Base-by-base conservation (phyloP, 2,329 filamentous ascomycete genomes). In the Fusarium nurragi region DNA sequence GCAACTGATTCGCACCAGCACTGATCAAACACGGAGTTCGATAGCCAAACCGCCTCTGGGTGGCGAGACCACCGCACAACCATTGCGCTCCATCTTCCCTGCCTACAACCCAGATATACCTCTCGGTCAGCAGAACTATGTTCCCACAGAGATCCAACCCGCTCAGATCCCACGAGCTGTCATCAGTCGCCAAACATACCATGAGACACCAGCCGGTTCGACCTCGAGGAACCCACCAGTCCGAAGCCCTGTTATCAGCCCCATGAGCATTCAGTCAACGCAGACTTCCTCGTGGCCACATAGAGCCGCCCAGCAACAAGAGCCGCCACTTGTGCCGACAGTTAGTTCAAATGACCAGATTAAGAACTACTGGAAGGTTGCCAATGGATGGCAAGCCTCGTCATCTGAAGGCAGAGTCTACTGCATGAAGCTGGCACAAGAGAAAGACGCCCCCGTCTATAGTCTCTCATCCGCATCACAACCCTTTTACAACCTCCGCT, bases 81-180 rank as follows among this genome's bases (percentile, higher is more conserved):
- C 75, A 0, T 83, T 91, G 69, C 84, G 86, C 28, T 93, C 90
- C 22, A 93, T 94, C 69, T 94, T 94, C 69, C 91, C 91, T 9
- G 83, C 85, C 26, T 93, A 93, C 73, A 88, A 94, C 70, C 88
- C 87, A 4, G 84, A 83, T 2, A 73, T 92, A 22, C 81, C 90
- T 6, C 82, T 92, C 4, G 82, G 87, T 53, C 85, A 87, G 55
- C 91, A 94, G 71, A 77, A 86, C 43, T 93, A 94, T 77, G 90
- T 84, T 45, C 90, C 90, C 4, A 88, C 86, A 1, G 86, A 90
- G 72, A 78, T 83, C 52, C 87, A 85, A 59, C 88, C 90, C 13
- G 84, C 85, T 2, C 83, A 86, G 28, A 85, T 92, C 45, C 88
- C 89, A 6, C 81, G 83, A 32, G 83, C 84, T 16, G 84, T 88